Evolutionary conservation across 148 eudicot genomes (phyloP).

Genomic region (Rhododendron ferrugineum): DNA sequence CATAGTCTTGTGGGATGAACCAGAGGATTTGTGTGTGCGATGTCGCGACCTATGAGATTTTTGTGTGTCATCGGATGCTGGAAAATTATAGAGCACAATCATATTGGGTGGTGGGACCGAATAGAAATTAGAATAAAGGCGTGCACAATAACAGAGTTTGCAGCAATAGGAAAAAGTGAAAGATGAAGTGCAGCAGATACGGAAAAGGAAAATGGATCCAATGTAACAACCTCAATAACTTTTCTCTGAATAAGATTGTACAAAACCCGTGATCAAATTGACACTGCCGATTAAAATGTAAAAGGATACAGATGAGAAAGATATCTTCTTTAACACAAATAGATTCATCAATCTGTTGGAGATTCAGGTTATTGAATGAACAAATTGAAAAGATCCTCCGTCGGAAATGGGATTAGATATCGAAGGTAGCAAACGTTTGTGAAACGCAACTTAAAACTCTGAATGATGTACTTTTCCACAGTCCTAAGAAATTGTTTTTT

Average conservation of each 20-base stretch:
- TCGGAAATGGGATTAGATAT: neutral
- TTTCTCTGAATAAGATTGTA: neutral
- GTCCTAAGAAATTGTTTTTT: neutral
- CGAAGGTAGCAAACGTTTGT: neutral
- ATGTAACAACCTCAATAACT: constrained; percentile 26
- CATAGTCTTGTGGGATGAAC: constrained; percentile 40
- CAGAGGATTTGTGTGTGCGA: constrained; percentile 41
- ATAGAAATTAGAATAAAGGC: constrained; percentile 21
- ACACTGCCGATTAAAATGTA: neutral
- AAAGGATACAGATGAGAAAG: neutral
- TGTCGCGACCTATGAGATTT: constrained; percentile 62
- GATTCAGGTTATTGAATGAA: neutral
- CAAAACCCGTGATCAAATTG: neutral
- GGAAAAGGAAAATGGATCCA: constrained; percentile 27
- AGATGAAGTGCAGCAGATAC: constrained; percentile 6
- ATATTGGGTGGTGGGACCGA: constrained; percentile 31
- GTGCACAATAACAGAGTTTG: constrained; percentile 12
- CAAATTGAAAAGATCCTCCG: neutral
- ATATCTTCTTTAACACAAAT: neutral
- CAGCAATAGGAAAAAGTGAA: constrained; percentile 18
- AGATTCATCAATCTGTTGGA: neutral
- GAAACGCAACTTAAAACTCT: neutral
- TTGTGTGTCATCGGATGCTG: constrained; percentile 67
- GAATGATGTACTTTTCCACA: neutral
- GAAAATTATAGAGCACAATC: constrained; percentile 20